These are phyloP conservation scores for Pyrenophora teres DNA, from an alignment of 2,329 filamentous ascomycete genomes.

Conservation along the genomic window DNA sequence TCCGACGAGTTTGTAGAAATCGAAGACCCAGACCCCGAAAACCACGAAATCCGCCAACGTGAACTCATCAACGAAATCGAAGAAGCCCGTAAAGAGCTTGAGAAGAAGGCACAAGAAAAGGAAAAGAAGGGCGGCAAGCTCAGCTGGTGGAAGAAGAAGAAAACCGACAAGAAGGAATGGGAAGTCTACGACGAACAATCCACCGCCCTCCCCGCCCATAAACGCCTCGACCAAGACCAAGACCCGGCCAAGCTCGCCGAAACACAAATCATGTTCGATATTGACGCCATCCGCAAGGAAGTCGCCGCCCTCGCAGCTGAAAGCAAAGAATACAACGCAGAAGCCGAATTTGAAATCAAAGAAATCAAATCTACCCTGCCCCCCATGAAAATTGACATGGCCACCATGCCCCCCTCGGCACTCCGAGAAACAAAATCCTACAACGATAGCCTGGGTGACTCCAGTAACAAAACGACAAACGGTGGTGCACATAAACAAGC, in stretches of 20 bases:
- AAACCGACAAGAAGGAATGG: constrained; percentile 84
- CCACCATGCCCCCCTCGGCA: constrained; percentile 30
- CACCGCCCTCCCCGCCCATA: constrained; percentile 11
- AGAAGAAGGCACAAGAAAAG: constrained; percentile 65
- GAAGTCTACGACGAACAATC: constrained; percentile 81
- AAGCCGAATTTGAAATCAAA: constrained; percentile 63
- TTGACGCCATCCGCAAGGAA: constrained; percentile 80
- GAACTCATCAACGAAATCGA: constrained; percentile 97
- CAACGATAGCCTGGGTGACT: constrained; percentile 41
- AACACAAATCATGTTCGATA: constrained; percentile 80
- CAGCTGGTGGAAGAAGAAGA: constrained; percentile 78
- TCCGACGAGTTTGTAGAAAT: constrained; percentile 96
- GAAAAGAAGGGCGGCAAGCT: constrained; percentile 67
- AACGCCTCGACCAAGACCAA: constrained; percentile 44
- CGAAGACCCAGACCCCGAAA: constrained; percentile 94
- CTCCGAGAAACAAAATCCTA: constrained; percentile 50
- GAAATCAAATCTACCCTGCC: constrained; percentile 88
- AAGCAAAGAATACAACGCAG: constrained; percentile 44
- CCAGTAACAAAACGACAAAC: constrained; percentile 4
- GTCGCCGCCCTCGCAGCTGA: constrained; percentile 77
- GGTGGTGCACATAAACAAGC: constrained; percentile 23
- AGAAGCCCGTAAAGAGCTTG: constrained; percentile 84
- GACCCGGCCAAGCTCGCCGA: constrained; percentile 58
- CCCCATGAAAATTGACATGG: constrained; percentile 75
- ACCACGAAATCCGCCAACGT: constrained; percentile 82